A percentile compares a stretch with the other conserved stretches of the same genome.
Conservation (phyloP, 2,329 filamentous ascomycete species). For the Aspergillus neotritici region DNA sequence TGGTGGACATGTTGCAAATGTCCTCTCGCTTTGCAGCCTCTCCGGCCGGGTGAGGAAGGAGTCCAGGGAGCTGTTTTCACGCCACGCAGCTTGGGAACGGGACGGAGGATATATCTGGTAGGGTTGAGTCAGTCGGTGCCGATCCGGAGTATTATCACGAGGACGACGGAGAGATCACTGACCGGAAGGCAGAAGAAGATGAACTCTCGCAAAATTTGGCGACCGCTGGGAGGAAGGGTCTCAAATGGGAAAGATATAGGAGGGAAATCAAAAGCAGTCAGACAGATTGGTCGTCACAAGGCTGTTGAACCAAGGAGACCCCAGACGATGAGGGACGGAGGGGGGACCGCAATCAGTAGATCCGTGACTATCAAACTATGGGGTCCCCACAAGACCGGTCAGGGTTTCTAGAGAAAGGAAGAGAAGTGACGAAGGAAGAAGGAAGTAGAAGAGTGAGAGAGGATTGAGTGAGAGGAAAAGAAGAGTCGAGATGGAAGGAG, state of each 20-base stretch:
- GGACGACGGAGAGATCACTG: slow-evolving; percentile 11
- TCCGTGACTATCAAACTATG: no score
- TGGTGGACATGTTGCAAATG: slow-evolving; percentile 28
- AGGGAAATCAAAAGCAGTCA: no score
- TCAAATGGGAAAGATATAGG: no score
- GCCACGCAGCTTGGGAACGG: slow-evolving; percentile 13
- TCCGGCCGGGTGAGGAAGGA: slow-evolving; percentile 6
- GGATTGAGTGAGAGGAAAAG: background rate
- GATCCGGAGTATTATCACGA: slow-evolving; percentile 1
- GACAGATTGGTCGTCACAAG: no score
- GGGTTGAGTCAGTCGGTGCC: background rate
- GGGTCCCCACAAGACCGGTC: no score
- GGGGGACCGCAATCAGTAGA: no score
- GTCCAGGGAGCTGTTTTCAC: slow-evolving; percentile 27
- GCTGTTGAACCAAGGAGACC: no score
- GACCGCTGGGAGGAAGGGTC: no score
- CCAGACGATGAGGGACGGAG: no score
- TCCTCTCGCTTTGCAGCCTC: slow-evolving; percentile 14
- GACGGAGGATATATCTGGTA: background rate
- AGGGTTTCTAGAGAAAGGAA: slow-evolving; percentile 1
- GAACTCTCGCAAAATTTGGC: no score
- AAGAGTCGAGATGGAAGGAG: slow-evolving; percentile 13
- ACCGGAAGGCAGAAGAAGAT: slow-evolving; percentile 5
- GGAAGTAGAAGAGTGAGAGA: background rate
- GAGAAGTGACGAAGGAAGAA: background rate